Evolutionary conservation across 2,329 filamentous ascomycete species (phyloP).

Genomic region (Beauveria brongniartii): DNA sequence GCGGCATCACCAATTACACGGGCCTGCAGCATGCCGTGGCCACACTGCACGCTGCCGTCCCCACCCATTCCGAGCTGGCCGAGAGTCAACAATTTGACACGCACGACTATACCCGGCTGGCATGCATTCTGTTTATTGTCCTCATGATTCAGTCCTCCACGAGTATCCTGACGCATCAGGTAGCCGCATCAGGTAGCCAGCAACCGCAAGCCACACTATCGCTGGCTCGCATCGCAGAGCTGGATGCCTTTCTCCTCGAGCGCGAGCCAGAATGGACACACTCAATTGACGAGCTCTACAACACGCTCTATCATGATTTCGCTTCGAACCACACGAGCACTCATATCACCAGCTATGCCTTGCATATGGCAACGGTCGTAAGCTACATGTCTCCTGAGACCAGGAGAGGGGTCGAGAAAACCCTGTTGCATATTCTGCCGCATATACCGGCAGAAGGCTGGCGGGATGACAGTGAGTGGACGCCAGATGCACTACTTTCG

Average conservation of each 20-base stretch:
- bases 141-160: not conserved
- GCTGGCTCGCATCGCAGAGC: not conserved
- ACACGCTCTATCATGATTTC: not conserved
- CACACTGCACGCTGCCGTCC: not conserved
- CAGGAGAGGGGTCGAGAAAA: not conserved
- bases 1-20: not conserved
- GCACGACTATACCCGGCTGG: not conserved
- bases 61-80: not conserved
- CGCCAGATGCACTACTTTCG: not conserved
- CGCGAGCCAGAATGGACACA: not conserved
- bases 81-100: not conserved
- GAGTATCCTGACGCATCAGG: not conserved
- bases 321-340: too few species aligned
- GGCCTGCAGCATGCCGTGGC: not conserved
- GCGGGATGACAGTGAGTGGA: not conserved
- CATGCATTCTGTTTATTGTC: conserved; percentile 2
- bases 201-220: not conserved
- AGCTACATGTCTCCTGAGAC: conserved; percentile 1
- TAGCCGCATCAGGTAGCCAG: not conserved
- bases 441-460: not conserved
- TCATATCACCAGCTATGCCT: not conserved
- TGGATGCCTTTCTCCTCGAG: not conserved
- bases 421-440: not conserved
- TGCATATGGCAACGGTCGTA: not conserved
- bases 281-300: not conserved